Evolutionary conservation across 768 basidiomycete genomes (phyloP).

Genomic region (Termitomyces sp.): DNA sequence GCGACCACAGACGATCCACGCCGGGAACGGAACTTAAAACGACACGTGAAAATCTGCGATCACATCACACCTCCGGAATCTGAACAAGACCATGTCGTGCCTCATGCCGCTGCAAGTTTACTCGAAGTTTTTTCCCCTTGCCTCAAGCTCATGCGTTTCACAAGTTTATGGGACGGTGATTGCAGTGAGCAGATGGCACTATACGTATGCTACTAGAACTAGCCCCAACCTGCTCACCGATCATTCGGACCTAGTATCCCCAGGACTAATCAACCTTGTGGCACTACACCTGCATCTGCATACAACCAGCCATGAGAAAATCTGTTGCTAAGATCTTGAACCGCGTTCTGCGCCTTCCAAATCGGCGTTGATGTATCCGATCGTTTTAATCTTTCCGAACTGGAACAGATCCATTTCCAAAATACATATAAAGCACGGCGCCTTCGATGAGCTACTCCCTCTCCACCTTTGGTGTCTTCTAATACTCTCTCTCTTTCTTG

Average conservation of each 20-base stretch:
- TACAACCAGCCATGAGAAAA: slow-evolving; percentile 8
- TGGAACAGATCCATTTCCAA: slow-evolving; percentile 9
- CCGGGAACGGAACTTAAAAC: neutral
- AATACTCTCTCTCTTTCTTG: neutral
- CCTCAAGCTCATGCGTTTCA: slow-evolving; percentile 2
- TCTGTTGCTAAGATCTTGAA: slow-evolving; percentile 10
- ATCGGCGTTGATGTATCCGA: slow-evolving; percentile 16
- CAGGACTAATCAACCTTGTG: neutral
- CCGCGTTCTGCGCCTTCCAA: slow-evolving; percentile 8
- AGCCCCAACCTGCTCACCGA: neutral
- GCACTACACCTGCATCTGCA: neutral
- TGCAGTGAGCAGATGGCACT: neutral
- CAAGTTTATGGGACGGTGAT: neutral
- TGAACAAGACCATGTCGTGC: slow-evolving; percentile 9
- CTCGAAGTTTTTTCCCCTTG: neutral
- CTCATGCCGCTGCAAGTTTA: slow-evolving; percentile 8
- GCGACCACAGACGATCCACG: neutral
- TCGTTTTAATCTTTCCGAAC: slow-evolving; percentile 17
- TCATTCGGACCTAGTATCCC: neutral
- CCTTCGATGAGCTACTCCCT: neutral
- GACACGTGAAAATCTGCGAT: slow-evolving; percentile 8
- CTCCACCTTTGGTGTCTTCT: neutral
- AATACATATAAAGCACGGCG: slow-evolving; percentile 10
- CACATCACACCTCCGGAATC: slow-evolving; percentile 7
- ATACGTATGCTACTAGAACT: neutral